Base-by-base conservation (phyloP, 139 green algal species). In the Pseudopediastrum boryanum region DNA sequence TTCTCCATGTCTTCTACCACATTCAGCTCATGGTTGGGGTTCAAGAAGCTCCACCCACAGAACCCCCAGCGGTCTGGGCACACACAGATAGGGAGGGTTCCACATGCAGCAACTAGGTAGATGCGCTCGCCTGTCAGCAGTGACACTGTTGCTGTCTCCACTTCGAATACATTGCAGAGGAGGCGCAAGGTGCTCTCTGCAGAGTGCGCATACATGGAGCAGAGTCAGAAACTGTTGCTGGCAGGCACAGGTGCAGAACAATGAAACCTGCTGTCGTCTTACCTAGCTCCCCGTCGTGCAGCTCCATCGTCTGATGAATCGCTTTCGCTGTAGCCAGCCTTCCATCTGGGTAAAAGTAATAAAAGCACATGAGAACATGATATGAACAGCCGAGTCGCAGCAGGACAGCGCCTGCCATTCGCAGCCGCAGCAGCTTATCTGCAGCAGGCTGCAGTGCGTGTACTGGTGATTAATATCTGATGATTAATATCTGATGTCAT, bases 61-160 rank as follows among this genome's bases (percentile, higher is more conserved):
- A 85, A 85, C 13, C 80, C 80, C 80, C 80, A 85, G 31, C 67
- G 54, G 65, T 85, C 80, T 8, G 80, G 80, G 65, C 72, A 85
- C 4, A 85, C 41, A 3, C 73, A 75, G 19, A 72, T 52, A 8
- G 44, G 31, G 54, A 85, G 35, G 1, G 61, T 50, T 12, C 80
- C 80, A 36, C 41, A 75, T 2, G 61, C 80, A 8, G 36, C 73
- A 6, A 82, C 42, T 1, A 85, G 31, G 44, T 85, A 61, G 54
- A 82, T 82, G 25, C 72, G 50, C 51, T 82, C 64, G 6, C 80
- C 80, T n/a, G 80, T 85, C 50, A 85, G 36, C 31, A 85, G 54
- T 3, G 65, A 59, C 8, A 74, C 69, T 8, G 64, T 78, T 0
- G 73, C 80, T 33, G 76, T 85, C 61, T 85, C 73, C 19, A 67